Evolutionary conservation across 352 stramenopile genomes (phyloP).

Genomic region (Globisporangium alternatum): DNA sequence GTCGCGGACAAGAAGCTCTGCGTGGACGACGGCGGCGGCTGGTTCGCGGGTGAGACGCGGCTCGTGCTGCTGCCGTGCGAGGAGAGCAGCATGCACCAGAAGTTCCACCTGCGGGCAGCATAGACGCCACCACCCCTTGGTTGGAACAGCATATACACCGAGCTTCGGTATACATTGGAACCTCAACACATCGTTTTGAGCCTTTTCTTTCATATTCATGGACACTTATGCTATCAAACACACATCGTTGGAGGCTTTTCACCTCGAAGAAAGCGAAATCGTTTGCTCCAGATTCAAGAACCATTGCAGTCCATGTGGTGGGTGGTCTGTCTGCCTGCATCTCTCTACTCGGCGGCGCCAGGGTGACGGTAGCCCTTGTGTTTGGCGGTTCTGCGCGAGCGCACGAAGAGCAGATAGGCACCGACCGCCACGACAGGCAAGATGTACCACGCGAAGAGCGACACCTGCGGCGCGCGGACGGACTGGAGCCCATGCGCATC

Average conservation of each 20-base stretch:
- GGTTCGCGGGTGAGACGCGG: constrained; percentile 8
- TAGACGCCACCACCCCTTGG: background rate
- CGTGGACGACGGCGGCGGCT: constrained; percentile 15
- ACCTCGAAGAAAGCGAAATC: background rate
- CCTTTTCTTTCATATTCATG: background rate
- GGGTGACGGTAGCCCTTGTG: constrained; percentile 16
- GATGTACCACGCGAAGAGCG: constrained; percentile 81
- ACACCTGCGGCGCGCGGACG: constrained; percentile 50
- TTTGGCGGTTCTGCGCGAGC: constrained; percentile 26
- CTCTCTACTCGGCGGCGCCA: constrained; percentile 6
- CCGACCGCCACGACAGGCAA: constrained; percentile 62
- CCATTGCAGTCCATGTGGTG: background rate
- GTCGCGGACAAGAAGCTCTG: constrained; percentile 1
- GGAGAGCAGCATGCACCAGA: constrained; percentile 8
- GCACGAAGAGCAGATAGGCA: constrained; percentile 65
- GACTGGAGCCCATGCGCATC: constrained; percentile 38
- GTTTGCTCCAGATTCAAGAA: background rate
- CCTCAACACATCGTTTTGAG: too few relatives aligned
- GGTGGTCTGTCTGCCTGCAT: background rate
- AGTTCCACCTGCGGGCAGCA: constrained; percentile 7
- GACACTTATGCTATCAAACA: background rate
- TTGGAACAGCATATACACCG: background rate
- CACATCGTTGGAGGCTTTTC: background rate
- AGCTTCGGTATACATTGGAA: too few relatives aligned
- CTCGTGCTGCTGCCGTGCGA: constrained; percentile 9